Evolutionary conservation across 1,284 basidiomycete species (phyloP).

Genomic region (Macrocystidia cucumis): DNA sequence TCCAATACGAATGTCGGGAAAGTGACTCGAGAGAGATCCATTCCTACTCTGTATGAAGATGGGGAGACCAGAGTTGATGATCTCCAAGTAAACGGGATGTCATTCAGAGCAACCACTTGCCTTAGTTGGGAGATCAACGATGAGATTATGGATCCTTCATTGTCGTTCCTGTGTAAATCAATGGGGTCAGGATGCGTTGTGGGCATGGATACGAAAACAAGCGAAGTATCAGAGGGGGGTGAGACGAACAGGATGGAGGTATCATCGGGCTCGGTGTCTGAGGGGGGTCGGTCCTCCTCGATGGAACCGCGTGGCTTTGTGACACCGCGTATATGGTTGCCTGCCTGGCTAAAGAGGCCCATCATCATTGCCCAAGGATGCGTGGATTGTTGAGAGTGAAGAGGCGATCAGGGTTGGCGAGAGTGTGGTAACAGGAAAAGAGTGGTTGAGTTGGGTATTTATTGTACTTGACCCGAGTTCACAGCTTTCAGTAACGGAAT

Average conservation of each 20-base stretch:
- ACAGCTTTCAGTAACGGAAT: no score
- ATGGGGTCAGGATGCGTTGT: conserved; percentile 20
- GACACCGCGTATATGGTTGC: conserved; percentile 45
- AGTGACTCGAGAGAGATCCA: conserved; percentile 94
- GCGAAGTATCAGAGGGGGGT: no score
- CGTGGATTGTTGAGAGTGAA: conserved; percentile 5
- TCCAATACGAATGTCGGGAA: conserved; percentile 94
- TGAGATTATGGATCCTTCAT: conserved; percentile 74
- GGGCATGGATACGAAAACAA: no score
- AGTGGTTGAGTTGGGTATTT: no score
- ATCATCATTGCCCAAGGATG: conserved; percentile 61
- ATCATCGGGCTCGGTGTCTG: conserved; percentile 77
- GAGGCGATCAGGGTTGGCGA: conserved; percentile 1
- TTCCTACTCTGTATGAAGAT: conserved; percentile 61
- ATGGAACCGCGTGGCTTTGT: conserved; percentile 47
- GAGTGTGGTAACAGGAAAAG: conserved; percentile 6
- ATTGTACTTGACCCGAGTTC: no score
- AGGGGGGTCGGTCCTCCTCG: conserved; percentile 62
- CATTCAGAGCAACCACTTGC: conserved; percentile 20
- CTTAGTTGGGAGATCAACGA: conserved; percentile 84
- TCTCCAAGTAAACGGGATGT: not conserved
- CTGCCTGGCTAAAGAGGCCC: conserved; percentile 68
- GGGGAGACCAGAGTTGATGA: conserved; percentile 2
- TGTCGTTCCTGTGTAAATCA: conserved; percentile 62
- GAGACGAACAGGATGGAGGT: conserved; percentile 73